Conservation (phyloP, 345 rosid species). For the Citrus cavaleriei region DNA sequence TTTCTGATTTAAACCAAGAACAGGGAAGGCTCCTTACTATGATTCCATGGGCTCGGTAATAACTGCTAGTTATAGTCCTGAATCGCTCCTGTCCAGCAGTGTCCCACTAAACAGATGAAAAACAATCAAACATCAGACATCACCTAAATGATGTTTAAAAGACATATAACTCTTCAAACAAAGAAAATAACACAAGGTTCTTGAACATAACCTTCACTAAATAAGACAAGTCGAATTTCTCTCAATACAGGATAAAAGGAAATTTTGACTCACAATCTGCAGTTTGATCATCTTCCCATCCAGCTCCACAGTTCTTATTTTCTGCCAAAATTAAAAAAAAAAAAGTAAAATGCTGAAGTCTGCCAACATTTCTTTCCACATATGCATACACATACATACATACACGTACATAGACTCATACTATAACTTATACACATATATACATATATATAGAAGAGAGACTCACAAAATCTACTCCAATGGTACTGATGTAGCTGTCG, state of each 20-base stretch:
- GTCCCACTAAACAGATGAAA: no score
- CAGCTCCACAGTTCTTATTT: conserved; percentile 76
- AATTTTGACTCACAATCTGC: conserved; percentile 49
- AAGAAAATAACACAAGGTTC: neutral
- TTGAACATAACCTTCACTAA: neutral
- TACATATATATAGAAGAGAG: no score
- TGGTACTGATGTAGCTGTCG: conserved; percentile 2
- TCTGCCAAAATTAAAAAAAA: conserved; percentile 25
- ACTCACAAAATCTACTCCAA: no score
- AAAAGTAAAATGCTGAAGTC: neutral
- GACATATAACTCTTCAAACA: neutral
- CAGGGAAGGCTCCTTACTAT: no score
- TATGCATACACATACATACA: neutral
- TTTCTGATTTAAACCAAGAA: no score
- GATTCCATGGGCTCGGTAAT: no score
- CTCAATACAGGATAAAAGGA: neutral
- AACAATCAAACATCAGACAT: no score
- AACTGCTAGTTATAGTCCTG: no score
- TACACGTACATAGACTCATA: neutral
- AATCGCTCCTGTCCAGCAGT: no score
- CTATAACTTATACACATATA: neutral
- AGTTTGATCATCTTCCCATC: conserved; percentile 79
- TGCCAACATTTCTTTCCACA: neutral
- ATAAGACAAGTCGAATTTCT: neutral
- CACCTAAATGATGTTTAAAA: no score